Evolutionary conservation across 148 eudicot genomes (phyloP), one percentile per base, ranked within the genome.

Genomic region (Vaccinium macrocarpon): DNA sequence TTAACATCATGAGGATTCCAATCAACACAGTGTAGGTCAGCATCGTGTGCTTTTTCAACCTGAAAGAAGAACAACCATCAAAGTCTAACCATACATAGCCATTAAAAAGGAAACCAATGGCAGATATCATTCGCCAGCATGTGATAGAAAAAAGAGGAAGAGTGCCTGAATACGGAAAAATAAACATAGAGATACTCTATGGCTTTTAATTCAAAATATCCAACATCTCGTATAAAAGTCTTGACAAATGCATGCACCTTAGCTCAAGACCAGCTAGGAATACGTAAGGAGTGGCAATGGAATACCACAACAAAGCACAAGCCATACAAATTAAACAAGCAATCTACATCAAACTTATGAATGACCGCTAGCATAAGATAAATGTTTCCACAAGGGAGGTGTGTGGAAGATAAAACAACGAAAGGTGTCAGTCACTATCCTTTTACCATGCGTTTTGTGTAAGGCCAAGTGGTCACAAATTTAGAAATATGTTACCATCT

Each of bases 21-120:
- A 90, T 97, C 99, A 85, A 97, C 99, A 88, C 98, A 95, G 82
- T 97, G 99, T 81, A 97, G 89, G 87, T 97, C 98, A 85, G 98
- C 92, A 90, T 92, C 79, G 74, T 97, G 99, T 71, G 99, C 99
- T 83, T 93, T 97, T 86, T 93, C 97, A 82, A 95, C 99, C 99
- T 97, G 90, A 55, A 90, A 85, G 6, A 64, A 42, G 46, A 29
- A 55, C 32, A 32, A 51, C 19, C 66, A 66, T 51, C 61, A 27
- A 68, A 68, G 56, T 59, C 76, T 8, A 9, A 15, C 2, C 0
- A 21, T 3, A 50, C 49, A 66, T 64, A 21, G 50, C 6, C 42
- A 81, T 48, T 42, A 64, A 81, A 62, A n/a, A 62, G 6, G 2
- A 81, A 64, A 18, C 27, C 51, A 80, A 61, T 13, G 72, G 11